A percentile compares a stretch with the other conserved stretches of the same genome.
Evolutionary conservation across 306 rosid genomes (phyloP).

Genomic region (Sechiopsis laciniata): DNA sequence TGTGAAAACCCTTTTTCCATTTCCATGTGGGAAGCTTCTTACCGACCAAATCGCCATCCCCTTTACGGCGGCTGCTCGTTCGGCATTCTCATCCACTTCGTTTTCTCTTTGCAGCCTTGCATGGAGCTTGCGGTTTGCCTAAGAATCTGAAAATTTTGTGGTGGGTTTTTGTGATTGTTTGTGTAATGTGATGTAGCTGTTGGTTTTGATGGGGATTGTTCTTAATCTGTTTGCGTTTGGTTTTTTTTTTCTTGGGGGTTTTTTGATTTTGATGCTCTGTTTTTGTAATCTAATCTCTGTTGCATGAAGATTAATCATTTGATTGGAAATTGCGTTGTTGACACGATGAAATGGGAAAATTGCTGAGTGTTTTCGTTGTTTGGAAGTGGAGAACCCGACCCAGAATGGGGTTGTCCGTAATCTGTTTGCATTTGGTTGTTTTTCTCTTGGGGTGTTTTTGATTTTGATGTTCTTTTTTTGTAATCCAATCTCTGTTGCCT

Average conservation of each 20-base stretch:
- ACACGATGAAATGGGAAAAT: not conserved
- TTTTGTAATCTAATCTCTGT: not conserved
- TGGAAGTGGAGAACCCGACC: no score
- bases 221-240: not conserved
- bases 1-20: not conserved
- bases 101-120: constrained; percentile 5
- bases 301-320: not conserved
- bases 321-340: not conserved
- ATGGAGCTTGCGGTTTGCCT: constrained; percentile 18
- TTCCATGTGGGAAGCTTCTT: not conserved
- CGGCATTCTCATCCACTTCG: not conserved
- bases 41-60: not conserved
- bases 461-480: no score
- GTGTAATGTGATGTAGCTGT: not conserved
- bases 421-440: no score
- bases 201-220: not conserved
- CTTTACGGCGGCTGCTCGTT: constrained; percentile 19
- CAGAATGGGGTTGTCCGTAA: no score
- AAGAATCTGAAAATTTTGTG: not conserved
- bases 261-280: constrained; percentile 16
- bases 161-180: not conserved
- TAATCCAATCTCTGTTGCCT: no score
- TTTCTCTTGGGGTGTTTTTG: no score
- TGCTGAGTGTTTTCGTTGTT: constrained; percentile 34
- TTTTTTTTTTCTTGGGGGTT: not conserved